Conservation (phyloP, 2,329 filamentous ascomycete species). For the Camillea tinctor region DNA sequence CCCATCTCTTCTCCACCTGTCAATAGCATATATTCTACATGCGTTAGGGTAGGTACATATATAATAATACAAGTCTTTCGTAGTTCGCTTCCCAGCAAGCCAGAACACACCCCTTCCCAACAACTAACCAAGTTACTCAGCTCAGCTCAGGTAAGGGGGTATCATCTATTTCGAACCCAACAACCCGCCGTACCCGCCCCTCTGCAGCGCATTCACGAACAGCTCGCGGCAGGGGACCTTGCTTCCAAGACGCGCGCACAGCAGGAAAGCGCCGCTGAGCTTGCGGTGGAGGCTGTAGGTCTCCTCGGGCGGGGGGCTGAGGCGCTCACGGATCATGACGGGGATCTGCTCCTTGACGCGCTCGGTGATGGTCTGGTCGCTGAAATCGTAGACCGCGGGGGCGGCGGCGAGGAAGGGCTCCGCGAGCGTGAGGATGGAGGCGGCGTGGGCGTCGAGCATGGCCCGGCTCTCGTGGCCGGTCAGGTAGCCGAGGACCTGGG, state of each 20-base stretch:
- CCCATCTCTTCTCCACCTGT: neutral
- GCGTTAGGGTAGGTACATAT: neutral
- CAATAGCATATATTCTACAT: neutral
- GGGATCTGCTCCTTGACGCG: constrained; percentile 86
- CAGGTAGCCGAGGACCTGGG: constrained; percentile 80
- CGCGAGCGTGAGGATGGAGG: constrained; percentile 82
- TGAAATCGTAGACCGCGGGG: constrained; percentile 86
- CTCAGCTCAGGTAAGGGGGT: too few relatives aligned
- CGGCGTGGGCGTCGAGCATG: constrained; percentile 91
- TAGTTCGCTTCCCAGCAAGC: neutral
- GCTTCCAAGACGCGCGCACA: constrained; percentile 85
- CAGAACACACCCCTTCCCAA: too few relatives aligned
- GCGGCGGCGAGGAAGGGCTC: constrained; percentile 81
- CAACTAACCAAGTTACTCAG: too few relatives aligned
- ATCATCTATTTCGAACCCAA: neutral
- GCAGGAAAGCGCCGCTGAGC: constrained; percentile 87
- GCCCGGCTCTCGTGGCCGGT: constrained; percentile 81
- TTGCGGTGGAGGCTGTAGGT: constrained; percentile 96
- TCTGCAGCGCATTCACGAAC: constrained; percentile 61
- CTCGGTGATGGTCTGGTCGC: constrained; percentile 93
- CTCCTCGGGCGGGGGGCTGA: constrained; percentile 92
- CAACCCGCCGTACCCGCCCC: constrained; percentile 16
- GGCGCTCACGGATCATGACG: constrained; percentile 84
- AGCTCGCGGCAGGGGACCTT: constrained; percentile 77
- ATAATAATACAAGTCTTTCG: neutral